These are phyloP conservation scores for Metrosideros polymorpha DNA, from an alignment of 441 rosid genomes.

Conservation along the genomic window DNA sequence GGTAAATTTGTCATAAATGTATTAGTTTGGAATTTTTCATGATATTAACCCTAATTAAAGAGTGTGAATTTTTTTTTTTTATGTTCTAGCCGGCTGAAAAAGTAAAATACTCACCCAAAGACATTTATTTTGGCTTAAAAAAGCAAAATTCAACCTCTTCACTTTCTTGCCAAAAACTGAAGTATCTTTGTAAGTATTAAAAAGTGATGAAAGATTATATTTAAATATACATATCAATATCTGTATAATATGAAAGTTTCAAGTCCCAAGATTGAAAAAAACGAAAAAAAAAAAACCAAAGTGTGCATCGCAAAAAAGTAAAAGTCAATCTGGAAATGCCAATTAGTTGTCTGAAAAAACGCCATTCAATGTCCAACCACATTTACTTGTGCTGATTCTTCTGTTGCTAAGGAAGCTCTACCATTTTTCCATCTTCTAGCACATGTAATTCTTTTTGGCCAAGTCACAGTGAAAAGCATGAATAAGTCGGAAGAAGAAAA, in stretches of 20 bases:
- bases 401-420: not conserved
- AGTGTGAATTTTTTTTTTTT: not conserved
- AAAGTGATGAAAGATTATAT: not conserved
- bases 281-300: not conserved
- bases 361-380: not conserved
- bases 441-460: not conserved
- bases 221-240: not conserved
- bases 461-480: not conserved
- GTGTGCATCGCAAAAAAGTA: not conserved
- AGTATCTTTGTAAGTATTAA: not conserved
- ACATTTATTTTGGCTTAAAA: not conserved
- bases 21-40: too few species aligned
- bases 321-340: not conserved
- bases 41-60: too few species aligned
- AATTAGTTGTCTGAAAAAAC: not conserved
- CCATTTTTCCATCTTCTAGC: not conserved
- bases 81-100: not conserved
- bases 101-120: not conserved
- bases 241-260: not conserved
- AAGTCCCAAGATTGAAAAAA: not conserved
- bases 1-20: too few species aligned
- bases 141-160: not conserved
- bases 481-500: not conserved
- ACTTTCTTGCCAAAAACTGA: not conserved
- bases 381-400: not conserved